Percentiles rank a stretch among this genome's conserved stretches.
phyloP scores from a whole-genome alignment of 169 alveolate species.

The Plasmodium chabaudi region DNA sequence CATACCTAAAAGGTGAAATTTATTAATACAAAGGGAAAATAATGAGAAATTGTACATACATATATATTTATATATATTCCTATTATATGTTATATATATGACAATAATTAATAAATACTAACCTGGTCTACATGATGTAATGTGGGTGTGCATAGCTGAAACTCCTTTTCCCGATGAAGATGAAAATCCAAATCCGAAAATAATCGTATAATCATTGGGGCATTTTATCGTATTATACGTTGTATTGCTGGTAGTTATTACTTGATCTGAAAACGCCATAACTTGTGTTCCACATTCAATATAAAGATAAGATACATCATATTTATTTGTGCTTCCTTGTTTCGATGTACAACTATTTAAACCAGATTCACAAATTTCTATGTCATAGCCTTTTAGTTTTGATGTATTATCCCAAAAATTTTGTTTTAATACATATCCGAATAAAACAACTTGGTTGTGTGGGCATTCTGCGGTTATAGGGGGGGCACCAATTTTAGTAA shows the following conservation, averaged over 20 bases:
- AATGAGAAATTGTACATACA: neutral
- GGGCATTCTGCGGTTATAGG: conserved; percentile 82
- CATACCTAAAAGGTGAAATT: conserved; percentile 17
- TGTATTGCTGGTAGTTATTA: conserved; percentile 41
- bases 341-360: conserved; percentile 77
- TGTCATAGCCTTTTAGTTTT: conserved; percentile 57
- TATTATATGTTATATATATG: neutral
- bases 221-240: conserved; percentile 70
- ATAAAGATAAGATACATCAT: conserved; percentile 71
- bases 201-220: conserved; percentile 74
- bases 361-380: conserved; percentile 64
- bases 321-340: conserved; percentile 62
- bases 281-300: conserved; percentile 66
- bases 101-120: neutral
- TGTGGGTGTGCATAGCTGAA: conserved; percentile 50
- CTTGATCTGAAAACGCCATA: conserved; percentile 36
- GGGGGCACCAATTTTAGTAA: conserved; percentile 79
- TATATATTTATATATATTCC: neutral
- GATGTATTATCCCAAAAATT: conserved; percentile 66
- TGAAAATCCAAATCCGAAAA: conserved; percentile 79
- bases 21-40: neutral
- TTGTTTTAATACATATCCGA: conserved; percentile 77
- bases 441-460: conserved; percentile 58
- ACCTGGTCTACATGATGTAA: conserved; percentile 81
- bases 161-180: conserved; percentile 49